A percentile compares a stretch with the other conserved stretches of the same genome.
Conservation (phyloP, 1,284 basidiomycete species). For the Sporisorium sorghi region DNA sequence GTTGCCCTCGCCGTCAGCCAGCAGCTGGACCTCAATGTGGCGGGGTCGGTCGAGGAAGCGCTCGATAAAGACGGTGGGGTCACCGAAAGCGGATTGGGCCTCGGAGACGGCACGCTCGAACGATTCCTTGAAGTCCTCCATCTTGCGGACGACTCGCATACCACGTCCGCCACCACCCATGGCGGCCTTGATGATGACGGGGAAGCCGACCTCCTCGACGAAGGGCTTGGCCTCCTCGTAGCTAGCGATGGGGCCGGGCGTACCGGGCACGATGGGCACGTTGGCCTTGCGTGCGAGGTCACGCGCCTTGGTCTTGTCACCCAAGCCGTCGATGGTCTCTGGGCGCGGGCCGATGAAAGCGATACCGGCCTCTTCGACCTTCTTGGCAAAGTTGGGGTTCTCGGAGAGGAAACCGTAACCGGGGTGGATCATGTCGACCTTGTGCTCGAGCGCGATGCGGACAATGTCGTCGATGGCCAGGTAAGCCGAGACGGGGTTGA, state of each 20-base stretch:
- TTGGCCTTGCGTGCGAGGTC: slow-evolving; percentile 65
- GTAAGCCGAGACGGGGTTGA: slow-evolving; percentile 95
- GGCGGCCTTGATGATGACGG: slow-evolving; percentile 99
- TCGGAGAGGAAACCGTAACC: slow-evolving; percentile 95
- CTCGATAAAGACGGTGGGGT: slow-evolving; percentile 99
- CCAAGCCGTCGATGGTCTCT: slow-evolving; percentile 95
- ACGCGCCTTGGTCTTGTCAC: slow-evolving; percentile 96
- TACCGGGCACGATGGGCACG: slow-evolving; percentile 97
- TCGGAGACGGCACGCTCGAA: slow-evolving; percentile 95
- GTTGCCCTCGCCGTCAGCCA: slow-evolving; percentile 99
- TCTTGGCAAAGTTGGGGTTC: slow-evolving; percentile 93
- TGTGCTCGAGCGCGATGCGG: slow-evolving; percentile 77
- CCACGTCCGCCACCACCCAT: slow-evolving; percentile 99
- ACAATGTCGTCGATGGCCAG: slow-evolving; percentile 98
- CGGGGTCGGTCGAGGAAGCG: slow-evolving; percentile 97
- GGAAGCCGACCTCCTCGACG: slow-evolving; percentile 92
- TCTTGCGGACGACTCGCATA: slow-evolving; percentile 75
- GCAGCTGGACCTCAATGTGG: slow-evolving; percentile 98
- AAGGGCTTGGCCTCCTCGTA: slow-evolving; percentile 88
- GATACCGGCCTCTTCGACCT: slow-evolving; percentile 96
- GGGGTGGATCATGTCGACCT: slow-evolving; percentile 96
- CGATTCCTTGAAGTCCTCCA: slow-evolving; percentile 87
- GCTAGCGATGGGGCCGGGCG: slow-evolving; percentile 87
- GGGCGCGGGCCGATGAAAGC: slow-evolving; percentile 96
- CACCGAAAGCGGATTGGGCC: slow-evolving; percentile 92